Conservation (phyloP, 176 grass and related monocot species). For the Poa annua region DNA sequence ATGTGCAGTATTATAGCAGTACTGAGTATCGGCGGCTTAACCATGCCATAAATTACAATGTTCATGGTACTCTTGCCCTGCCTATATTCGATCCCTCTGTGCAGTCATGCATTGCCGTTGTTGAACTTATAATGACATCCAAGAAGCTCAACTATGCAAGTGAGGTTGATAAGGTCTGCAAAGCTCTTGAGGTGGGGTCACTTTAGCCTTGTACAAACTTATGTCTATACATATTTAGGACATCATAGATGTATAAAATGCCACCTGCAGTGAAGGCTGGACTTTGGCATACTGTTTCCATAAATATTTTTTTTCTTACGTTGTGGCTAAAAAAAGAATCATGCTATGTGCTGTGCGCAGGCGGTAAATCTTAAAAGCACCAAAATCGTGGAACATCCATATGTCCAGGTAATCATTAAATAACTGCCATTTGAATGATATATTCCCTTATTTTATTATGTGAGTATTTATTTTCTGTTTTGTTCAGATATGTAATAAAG, state of each 20-base stretch:
- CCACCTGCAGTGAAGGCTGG: not conserved
- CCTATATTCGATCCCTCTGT: constrained; percentile 56
- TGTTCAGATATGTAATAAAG: constrained; percentile 63
- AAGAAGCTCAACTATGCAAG: constrained; percentile 54
- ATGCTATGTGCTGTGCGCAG: constrained; percentile 45
- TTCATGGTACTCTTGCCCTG: constrained; percentile 60
- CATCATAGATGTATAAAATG: not conserved
- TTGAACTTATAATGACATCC: constrained; percentile 69
- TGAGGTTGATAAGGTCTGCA: constrained; percentile 73
- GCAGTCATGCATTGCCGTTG: constrained; percentile 59
- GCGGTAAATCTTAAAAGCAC: constrained; percentile 68
- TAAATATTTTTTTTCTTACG: not conserved
- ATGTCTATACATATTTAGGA: not conserved
- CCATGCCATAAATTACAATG: constrained; percentile 60
- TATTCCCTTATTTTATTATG: not conserved
- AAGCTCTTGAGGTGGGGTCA: constrained; percentile 68
- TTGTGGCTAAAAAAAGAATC: not conserved
- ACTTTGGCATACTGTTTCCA: constrained; percentile 2
- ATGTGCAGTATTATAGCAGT: constrained; percentile 61
- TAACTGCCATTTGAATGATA: not conserved
- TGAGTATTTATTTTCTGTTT: not conserved
- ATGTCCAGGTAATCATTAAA: constrained; percentile 44
- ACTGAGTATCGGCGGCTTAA: constrained; percentile 54
- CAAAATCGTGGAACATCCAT: constrained; percentile 43
- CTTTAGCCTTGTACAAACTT: constrained; percentile 10